Evolutionary conservation across 352 stramenopile species (phyloP), one percentile per base, ranked within the genome.

Genomic region (Phytophthora cryptogea): DNA sequence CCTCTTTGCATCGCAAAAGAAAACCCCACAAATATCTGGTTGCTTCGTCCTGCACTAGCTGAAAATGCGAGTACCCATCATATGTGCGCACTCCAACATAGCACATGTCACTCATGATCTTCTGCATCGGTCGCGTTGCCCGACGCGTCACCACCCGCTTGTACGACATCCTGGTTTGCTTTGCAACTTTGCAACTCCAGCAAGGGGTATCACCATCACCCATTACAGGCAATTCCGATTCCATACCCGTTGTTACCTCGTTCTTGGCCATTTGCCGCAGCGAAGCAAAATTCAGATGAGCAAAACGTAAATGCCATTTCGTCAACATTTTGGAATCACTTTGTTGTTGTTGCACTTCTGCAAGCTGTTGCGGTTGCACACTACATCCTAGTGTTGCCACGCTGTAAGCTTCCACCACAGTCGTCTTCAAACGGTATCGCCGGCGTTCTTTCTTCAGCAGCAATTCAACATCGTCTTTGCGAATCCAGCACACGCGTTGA

Each of bases 101-200:
- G 8, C 44, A 56, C 50, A 52, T 52, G 11, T 64, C 46, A 2
- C 45, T 52, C 55, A 63, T 57, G 8, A 57, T 10, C 14, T 56
- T 57, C 10, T 56, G 57, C 5, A 40, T 54, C 10, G 48, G 57
- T 10, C n/a, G 20, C 3, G 8, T 32, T 10, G 49, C 26, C 14
- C 57, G 48, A 3, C 17, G 28, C 40, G 42, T 54, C n/a, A 26
- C 26, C 3, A 33, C n/a, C 5, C 26, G 54, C 8, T 59, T 59
- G 31, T 54, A 65, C 3, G 48, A 65, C 57, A 66, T 66, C 8
- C 57, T n/a, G 1, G 46, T 54, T 32, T 35, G 27, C 16, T 57
- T 57, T 6, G 28, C 51, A 20, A 17, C 14, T 30, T 11, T 50
- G 36, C 51, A 50, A 20, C 52, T 59, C 40, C 39, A 56, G 4